phyloP scores from a whole-genome alignment of 306 rosid species.

The Quercus variabilis region DNA sequence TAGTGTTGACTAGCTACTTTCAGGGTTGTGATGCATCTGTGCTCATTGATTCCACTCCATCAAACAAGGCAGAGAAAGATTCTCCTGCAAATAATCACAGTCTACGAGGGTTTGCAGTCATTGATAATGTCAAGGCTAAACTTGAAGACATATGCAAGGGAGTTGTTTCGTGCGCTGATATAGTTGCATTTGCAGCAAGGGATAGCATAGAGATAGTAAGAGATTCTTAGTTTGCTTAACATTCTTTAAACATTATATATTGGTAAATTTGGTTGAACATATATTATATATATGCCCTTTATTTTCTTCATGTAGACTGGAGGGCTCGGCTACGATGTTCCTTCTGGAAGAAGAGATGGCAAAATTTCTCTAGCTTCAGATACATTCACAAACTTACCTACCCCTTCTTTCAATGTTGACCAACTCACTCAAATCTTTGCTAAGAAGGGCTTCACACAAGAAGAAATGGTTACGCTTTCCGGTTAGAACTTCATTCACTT shows the following conservation, averaged over 20 bases:
- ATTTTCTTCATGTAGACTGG: conserved; percentile 38
- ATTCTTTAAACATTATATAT: neutral
- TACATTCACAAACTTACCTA: conserved; percentile 48
- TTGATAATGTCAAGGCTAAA: conserved; percentile 68
- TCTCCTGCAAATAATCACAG: conserved; percentile 69
- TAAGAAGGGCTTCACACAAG: conserved; percentile 64
- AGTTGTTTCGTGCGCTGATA: conserved; percentile 71
- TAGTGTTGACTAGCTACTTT: neutral
- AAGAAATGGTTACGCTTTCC: conserved; percentile 76
- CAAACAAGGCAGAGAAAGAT: conserved; percentile 69
- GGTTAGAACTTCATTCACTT: conserved; percentile 30
- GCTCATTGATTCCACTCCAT: conserved; percentile 59
- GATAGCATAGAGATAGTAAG: conserved; percentile 65
- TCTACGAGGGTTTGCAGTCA: conserved; percentile 61
- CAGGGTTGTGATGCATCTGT: conserved; percentile 82
- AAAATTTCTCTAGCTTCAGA: conserved; percentile 58
- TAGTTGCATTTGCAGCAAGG: conserved; percentile 78
- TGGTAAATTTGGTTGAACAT: too few species aligned
- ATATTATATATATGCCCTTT: neutral
- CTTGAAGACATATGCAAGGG: conserved; percentile 59
- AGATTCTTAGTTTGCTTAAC: neutral
- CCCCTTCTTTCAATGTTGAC: conserved; percentile 51
- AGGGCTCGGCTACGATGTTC: conserved; percentile 69
- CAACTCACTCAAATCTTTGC: conserved; percentile 60
- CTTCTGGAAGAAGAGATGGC: conserved; percentile 86